Evolutionary conservation across 2,329 filamentous ascomycete genomes (phyloP).

Genomic region (Aureobasidium mangrovei): DNA sequence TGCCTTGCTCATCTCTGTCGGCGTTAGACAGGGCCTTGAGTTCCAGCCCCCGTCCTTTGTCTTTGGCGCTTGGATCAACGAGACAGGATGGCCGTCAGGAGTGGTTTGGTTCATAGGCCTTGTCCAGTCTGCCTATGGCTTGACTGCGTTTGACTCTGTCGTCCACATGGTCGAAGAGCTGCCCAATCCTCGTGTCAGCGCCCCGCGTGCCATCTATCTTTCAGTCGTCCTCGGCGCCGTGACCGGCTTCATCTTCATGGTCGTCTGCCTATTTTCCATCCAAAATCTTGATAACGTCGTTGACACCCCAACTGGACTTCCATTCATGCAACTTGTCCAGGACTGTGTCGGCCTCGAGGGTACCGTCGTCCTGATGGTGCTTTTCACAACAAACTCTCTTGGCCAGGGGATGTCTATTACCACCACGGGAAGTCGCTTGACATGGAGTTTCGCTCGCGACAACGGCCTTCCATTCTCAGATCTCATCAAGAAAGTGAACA

Average conservation of each 20-base stretch:
- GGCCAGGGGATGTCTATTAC: constrained; percentile 47
- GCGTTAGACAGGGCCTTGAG: constrained; percentile 34
- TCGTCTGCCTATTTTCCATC: constrained; percentile 48
- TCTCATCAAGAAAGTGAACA: constrained; percentile 33
- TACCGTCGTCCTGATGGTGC: constrained; percentile 38
- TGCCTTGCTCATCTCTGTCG: constrained; percentile 45
- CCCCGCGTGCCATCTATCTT: constrained; percentile 45
- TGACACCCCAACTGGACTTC: constrained; percentile 41
- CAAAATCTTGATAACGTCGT: constrained; percentile 40
- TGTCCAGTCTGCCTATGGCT: constrained; percentile 48
- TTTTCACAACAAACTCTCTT: constrained; percentile 50
- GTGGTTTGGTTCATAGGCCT: constrained; percentile 52
- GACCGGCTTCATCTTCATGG: constrained; percentile 48
- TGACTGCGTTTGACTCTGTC: constrained; percentile 49
- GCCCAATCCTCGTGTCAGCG: constrained; percentile 43
- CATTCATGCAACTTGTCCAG: constrained; percentile 52
- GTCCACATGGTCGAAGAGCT: constrained; percentile 53
- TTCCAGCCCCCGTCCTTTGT: constrained; percentile 46
- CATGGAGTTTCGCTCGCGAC: constrained; percentile 23
- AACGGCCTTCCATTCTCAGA: constrained; percentile 21
- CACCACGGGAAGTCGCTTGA: constrained; percentile 26
- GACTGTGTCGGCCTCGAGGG: constrained; percentile 41
- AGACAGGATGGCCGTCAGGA: constrained; percentile 46
- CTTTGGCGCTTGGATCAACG: constrained; percentile 44
- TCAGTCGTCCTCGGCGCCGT: constrained; percentile 37